A percentile compares a stretch with the other conserved stretches of the same genome.
Evolutionary conservation across 805 yeast genomes (phyloP).

Genomic region (Metschnikowia lunata): DNA sequence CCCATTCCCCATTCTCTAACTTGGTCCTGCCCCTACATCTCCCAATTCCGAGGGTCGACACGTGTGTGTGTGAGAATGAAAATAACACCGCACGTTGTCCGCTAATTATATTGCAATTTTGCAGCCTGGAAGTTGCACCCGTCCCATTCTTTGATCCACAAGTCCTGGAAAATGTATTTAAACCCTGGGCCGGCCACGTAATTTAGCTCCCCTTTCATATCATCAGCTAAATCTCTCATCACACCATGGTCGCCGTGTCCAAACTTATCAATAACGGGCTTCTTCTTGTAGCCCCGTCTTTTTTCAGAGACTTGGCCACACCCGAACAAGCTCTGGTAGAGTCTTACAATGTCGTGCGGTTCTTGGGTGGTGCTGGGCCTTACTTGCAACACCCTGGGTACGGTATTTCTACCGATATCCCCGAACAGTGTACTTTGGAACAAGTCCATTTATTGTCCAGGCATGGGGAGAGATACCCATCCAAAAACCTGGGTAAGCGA

Average conservation of each 20-base stretch:
- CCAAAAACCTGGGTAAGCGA: conserved; percentile 25
- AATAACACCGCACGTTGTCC: no score
- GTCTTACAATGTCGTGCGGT: conserved; percentile 47
- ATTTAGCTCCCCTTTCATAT: no score
- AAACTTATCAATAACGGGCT: conserved; percentile 29
- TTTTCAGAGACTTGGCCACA: conserved; percentile 30
- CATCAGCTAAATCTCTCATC: not conserved
- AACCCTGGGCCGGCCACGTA: no score
- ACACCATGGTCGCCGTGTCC: conserved; percentile 24
- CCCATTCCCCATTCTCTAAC: no score
- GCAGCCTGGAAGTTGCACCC: no score
- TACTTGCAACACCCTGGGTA: conserved; percentile 48
- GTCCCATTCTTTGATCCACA: no score
- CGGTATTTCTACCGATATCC: conserved; percentile 48
- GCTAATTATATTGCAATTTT: no score
- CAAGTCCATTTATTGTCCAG: conserved; percentile 71
- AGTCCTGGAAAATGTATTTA: no score
- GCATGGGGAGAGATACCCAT: conserved; percentile 74
- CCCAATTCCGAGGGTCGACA: no score
- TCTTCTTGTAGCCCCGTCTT: conserved; percentile 23
- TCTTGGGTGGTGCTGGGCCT: conserved; percentile 56
- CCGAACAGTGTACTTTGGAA: conserved; percentile 50
- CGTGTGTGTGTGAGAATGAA: no score
- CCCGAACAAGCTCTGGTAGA: conserved; percentile 40
- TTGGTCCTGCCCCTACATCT: no score